A percentile compares a stretch with the other conserved stretches of the same genome.
Evolutionary conservation across 768 basidiomycete species (phyloP).

Genomic region (Collybia sordida): DNA sequence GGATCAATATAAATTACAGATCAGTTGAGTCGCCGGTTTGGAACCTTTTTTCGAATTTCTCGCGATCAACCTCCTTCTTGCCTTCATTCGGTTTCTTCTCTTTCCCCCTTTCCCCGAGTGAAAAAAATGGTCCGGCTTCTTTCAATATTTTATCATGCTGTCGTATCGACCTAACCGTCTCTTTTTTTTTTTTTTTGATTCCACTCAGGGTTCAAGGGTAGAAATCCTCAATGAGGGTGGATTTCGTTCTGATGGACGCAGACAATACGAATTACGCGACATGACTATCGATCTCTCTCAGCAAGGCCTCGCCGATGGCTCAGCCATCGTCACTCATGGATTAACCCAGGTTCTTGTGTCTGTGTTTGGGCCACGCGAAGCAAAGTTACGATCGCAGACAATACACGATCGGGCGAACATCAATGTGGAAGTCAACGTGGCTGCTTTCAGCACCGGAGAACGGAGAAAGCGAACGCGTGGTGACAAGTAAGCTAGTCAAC

Average conservation of each 20-base stretch:
- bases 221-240: slow-evolving; percentile 85
- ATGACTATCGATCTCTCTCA: slow-evolving; percentile 76
- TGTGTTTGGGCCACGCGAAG: slow-evolving; percentile 92
- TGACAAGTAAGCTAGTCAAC: slow-evolving; percentile 71
- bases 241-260: slow-evolving; percentile 88
- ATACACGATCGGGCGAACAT: slow-evolving; percentile 87
- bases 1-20: too few species aligned
- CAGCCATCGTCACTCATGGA: slow-evolving; percentile 82
- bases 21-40: too few species aligned
- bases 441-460: slow-evolving; percentile 85
- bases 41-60: background rate
- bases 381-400: slow-evolving; percentile 74
- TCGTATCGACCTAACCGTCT: slow-evolving; percentile 2
- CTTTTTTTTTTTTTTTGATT: background rate
- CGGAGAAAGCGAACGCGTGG: slow-evolving; percentile 72
- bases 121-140: slow-evolving; percentile 20
- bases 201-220: slow-evolving; percentile 45
- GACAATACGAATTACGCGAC: slow-evolving; percentile 89
- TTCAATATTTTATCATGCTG: slow-evolving; percentile 1
- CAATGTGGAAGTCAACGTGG: slow-evolving; percentile 86
- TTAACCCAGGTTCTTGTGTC: slow-evolving; percentile 86
- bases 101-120: slow-evolving; percentile 1
- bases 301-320: slow-evolving; percentile 81
- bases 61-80: slow-evolving; percentile 3
- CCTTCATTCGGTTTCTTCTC: background rate